phyloP scores from a whole-genome alignment of 2,329 filamentous ascomycete species.

The Diplodia mutila region DNA sequence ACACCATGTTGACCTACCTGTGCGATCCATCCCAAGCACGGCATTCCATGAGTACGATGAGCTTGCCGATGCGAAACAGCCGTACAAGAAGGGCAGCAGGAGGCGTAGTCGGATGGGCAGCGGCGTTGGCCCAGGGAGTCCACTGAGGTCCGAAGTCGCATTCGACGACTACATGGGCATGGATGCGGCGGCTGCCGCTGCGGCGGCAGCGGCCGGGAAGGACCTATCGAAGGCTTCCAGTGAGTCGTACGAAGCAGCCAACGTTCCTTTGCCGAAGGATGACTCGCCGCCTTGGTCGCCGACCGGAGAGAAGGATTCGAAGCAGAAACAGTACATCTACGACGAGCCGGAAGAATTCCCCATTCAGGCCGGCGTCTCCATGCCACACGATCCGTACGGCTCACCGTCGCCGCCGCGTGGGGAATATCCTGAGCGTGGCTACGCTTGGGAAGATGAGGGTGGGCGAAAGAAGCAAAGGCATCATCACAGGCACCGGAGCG shows the following conservation, averaged over 20 bases:
- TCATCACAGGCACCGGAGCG: background rate
- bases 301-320: constrained; percentile 1
- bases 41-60: constrained; percentile 42
- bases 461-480: constrained; percentile 22
- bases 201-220: background rate
- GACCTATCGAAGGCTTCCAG: background rate
- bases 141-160: constrained; percentile 39
- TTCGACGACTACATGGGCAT: constrained; percentile 48
- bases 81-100: constrained; percentile 52
- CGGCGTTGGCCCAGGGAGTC: constrained; percentile 6
- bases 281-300: constrained; percentile 3
- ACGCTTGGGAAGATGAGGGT: constrained; percentile 10
- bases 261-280: constrained; percentile 24
- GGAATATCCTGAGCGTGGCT: constrained; percentile 13
- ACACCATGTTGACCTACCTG: background rate
- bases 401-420: background rate
- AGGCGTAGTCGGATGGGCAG: constrained; percentile 48
- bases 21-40: constrained; percentile 36
- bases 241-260: constrained; percentile 14
- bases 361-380: background rate
- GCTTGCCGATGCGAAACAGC: constrained; percentile 42
- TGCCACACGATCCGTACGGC: constrained; percentile 9
- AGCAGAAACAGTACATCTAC: constrained; percentile 11
- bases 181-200: background rate
- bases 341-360: constrained; percentile 23